These are phyloP conservation scores for Sonneratia caseolaris DNA, from an alignment of 345 rosid genomes.

Conservation along the genomic window DNA sequence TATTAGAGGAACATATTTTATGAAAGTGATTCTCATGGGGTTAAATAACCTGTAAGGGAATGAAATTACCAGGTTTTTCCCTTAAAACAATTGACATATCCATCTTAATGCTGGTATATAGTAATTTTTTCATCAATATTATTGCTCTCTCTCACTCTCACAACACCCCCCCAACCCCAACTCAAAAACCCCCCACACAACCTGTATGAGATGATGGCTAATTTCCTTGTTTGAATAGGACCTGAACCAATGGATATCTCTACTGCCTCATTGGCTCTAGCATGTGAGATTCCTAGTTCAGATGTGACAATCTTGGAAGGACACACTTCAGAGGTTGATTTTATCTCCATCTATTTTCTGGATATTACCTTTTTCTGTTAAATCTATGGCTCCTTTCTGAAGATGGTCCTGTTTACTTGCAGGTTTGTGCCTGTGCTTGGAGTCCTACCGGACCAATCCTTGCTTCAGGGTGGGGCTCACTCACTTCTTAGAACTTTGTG, in stretches of 20 bases:
- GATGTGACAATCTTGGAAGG: conserved; percentile 96
- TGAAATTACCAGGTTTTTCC: neutral
- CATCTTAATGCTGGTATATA: neutral
- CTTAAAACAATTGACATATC: neutral
- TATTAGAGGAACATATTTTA: neutral
- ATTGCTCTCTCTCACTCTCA: neutral
- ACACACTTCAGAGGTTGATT: conserved; percentile 85
- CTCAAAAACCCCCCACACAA: neutral
- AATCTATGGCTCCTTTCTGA: neutral
- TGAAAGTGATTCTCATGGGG: neutral
- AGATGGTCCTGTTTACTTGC: conserved; percentile 5
- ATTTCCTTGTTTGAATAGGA: conserved; percentile 17
- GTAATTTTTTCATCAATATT: neutral
- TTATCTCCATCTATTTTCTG: neutral
- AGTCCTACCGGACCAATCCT: conserved; percentile 94
- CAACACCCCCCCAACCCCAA: too few relatives aligned
- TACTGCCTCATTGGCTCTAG: conserved; percentile 38
- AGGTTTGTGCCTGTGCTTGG: conserved; percentile 99
- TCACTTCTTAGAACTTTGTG: neutral
- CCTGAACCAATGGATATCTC: conserved; percentile 77
- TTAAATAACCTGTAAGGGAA: neutral
- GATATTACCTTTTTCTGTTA: neutral
- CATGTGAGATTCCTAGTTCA: conserved; percentile 61
- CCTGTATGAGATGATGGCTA: neutral
- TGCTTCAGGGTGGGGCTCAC: conserved; percentile 83